These are phyloP conservation scores for Trypanosoma conorhini DNA, from an alignment of 208 protist species.

Conservation along the genomic window DNA sequence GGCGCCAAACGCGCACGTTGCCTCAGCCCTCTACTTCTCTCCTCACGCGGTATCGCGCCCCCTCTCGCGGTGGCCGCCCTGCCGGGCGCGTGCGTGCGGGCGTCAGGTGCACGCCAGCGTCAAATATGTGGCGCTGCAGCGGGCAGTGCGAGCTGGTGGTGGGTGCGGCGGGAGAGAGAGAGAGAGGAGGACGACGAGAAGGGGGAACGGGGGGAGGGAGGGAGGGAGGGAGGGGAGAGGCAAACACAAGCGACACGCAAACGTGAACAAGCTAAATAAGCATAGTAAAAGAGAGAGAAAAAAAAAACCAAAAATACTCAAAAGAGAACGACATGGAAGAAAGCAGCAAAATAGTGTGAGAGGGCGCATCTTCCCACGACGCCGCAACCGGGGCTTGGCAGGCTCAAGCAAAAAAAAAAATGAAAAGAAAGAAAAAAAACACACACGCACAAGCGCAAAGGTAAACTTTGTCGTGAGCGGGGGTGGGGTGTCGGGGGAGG, in stretches of 20 bases:
- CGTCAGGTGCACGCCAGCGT: background rate
- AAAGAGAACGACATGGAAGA: background rate
- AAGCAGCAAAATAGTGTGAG: background rate
- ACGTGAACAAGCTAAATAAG: too few species aligned
- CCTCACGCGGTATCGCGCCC: background rate
- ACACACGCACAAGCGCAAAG: conserved; percentile 6
- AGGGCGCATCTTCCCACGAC: background rate
- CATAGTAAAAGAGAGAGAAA: background rate
- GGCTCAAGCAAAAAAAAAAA: background rate
- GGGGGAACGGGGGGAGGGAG: background rate
- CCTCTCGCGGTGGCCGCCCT: background rate
- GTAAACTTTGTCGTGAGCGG: background rate
- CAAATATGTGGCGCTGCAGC: background rate
- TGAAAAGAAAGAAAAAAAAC: background rate
- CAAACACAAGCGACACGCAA: too few species aligned
- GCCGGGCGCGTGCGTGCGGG: background rate
- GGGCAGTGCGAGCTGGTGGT: background rate
- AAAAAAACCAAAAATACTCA: background rate
- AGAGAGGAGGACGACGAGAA: too few species aligned
- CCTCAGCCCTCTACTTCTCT: background rate
- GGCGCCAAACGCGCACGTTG: background rate
- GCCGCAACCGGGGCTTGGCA: background rate
- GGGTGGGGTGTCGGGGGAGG: too few species aligned
- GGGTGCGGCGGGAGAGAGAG: background rate
- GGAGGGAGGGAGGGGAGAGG: too few species aligned